Evolutionary conservation across 768 basidiomycete genomes (phyloP).

Genomic region (Lactifluus pinguis): DNA sequence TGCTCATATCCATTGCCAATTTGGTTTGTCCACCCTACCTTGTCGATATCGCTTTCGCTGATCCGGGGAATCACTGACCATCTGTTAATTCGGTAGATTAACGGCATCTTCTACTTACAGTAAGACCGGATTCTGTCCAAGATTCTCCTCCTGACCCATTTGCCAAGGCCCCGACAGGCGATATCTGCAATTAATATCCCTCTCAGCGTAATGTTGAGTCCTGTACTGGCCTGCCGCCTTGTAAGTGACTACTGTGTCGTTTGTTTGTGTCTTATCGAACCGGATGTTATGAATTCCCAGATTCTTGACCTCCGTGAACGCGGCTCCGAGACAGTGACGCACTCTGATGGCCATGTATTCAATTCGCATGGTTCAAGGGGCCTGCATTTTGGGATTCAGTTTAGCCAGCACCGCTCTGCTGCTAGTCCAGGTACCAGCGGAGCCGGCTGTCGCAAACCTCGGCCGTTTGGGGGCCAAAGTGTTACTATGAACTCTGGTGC

Average conservation of each 20-base stretch:
- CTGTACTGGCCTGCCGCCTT: conserved; percentile 70
- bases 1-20: conserved; percentile 81
- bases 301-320: conserved; percentile 78
- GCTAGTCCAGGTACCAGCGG: conserved; percentile 11
- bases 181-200: conserved; percentile 82
- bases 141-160: conserved; percentile 13
- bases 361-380: conserved; percentile 14
- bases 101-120: conserved; percentile 84
- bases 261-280: neutral
- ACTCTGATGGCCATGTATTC: conserved; percentile 34
- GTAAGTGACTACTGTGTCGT: conserved; percentile 29
- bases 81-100: conserved; percentile 35
- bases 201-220: conserved; percentile 75
- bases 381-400: conserved; percentile 16
- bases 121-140: conserved; percentile 27
- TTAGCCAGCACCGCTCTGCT: conserved; percentile 17
- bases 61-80: conserved; percentile 2
- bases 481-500: conserved; percentile 14
- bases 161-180: conserved; percentile 60
- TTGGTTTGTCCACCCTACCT: conserved; percentile 32
- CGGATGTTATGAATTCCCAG: conserved; percentile 26
- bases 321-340: conserved; percentile 67
- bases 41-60: neutral
- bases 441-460: conserved; percentile 6
- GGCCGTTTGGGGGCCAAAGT: conserved; percentile 2